Evolutionary conservation across 345 rosid genomes (phyloP).

Genomic region (Eucalyptus cladocalyx): DNA sequence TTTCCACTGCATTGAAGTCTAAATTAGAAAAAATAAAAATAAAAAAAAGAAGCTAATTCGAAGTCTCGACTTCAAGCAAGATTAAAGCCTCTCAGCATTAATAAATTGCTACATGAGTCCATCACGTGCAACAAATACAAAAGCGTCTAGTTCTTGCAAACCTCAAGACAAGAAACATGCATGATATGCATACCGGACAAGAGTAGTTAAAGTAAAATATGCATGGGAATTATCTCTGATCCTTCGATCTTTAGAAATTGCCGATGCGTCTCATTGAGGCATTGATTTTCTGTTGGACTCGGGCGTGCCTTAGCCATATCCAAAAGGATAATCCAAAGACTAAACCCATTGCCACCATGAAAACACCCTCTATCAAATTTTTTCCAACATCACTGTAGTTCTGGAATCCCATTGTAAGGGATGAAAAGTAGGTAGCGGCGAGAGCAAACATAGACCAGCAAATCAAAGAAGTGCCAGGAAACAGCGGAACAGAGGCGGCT

Average conservation of each 20-base stretch:
- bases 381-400: rapidly evolving
- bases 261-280: rapidly evolving
- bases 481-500: rapidly evolving
- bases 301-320: rapidly evolving
- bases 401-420: rapidly evolving
- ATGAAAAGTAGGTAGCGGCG: rapidly evolving
- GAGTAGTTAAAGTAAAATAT: too few species aligned
- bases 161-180: too few species aligned
- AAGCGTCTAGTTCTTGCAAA: too few species aligned
- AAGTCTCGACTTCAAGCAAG: too few species aligned
- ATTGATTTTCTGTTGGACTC: rapidly evolving
- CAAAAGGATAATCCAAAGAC: rapidly evolving
- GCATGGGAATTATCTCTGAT: too few species aligned
- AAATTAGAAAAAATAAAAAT: too few species aligned
- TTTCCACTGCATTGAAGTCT: too few species aligned
- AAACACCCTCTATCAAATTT: rapidly evolving
- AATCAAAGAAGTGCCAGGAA: rapidly evolving
- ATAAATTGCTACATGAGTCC: too few species aligned
- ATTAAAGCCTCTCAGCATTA: too few species aligned
- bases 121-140: too few species aligned
- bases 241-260: rapidly evolving
- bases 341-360: rapidly evolving
- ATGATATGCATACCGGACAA: rapidly evolving
- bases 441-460: rapidly evolving
- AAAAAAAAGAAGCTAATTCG: too few species aligned